Evolutionary conservation across 768 basidiomycete genomes (phyloP).

Genomic region (Antrodiella citrinella): DNA sequence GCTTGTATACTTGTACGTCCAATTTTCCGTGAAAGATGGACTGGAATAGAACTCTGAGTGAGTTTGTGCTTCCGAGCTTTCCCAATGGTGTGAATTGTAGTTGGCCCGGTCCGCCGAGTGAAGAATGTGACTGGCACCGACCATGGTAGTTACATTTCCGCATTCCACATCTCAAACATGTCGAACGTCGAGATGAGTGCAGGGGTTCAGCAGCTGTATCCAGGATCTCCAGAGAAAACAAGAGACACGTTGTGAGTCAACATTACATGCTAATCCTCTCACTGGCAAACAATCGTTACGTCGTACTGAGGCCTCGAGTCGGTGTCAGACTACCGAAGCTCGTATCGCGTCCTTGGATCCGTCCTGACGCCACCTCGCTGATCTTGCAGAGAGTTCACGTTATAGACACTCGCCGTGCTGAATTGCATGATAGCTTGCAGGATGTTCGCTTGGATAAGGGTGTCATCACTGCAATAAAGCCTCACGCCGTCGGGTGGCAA

Average conservation of each 20-base stretch:
- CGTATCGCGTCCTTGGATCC: slow-evolving; percentile 30
- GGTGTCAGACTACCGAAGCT: slow-evolving; percentile 22
- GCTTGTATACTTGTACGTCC: no score
- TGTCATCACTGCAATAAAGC: slow-evolving; percentile 17
- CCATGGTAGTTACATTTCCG: no score
- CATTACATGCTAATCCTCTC: neutral
- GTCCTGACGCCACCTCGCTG: slow-evolving; percentile 13
- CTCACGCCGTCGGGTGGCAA: no score
- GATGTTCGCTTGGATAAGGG: slow-evolving; percentile 24
- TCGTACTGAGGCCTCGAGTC: neutral
- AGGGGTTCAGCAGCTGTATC: slow-evolving; percentile 3
- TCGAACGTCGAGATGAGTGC: no score
- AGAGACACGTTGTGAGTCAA: slow-evolving; percentile 11
- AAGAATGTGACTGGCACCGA: no score
- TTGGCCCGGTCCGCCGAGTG: no score
- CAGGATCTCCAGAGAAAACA: slow-evolving; percentile 15
- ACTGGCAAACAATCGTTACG: no score
- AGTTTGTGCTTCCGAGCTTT: no score
- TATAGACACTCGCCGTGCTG: slow-evolving; percentile 23
- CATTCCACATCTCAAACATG: no score
- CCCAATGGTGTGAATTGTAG: no score
- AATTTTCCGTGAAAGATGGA: no score
- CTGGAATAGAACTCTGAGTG: no score
- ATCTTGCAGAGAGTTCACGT: slow-evolving; percentile 27
- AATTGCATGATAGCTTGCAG: slow-evolving; percentile 19